These are phyloP conservation scores for Sclerotinia subarctica DNA, from an alignment of 2,329 filamentous ascomycete species.

Conservation along the genomic window DNA sequence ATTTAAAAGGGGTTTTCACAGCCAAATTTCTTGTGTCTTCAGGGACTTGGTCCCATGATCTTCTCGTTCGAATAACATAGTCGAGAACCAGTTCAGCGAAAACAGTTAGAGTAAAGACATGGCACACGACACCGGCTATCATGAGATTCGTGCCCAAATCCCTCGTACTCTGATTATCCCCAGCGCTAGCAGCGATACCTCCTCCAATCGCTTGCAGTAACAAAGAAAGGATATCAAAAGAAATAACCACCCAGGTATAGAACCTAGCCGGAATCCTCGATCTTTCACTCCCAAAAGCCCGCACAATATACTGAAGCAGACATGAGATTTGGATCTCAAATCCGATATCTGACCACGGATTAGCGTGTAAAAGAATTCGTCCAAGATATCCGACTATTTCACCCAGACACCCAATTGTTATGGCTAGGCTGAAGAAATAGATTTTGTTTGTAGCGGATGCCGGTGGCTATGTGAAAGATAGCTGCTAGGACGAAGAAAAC, in stretches of 20 bases:
- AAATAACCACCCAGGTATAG: constrained; percentile 56
- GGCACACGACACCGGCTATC: constrained; percentile 42
- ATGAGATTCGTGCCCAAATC: constrained; percentile 38
- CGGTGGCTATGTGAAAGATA: constrained; percentile 44
- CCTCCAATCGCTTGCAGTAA: constrained; percentile 58
- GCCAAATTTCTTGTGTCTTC: constrained; percentile 20
- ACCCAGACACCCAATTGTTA: constrained; percentile 47
- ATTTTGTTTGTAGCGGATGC: constrained; percentile 49
- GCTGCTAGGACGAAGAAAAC: constrained; percentile 47
- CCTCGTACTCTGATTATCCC: constrained; percentile 12
- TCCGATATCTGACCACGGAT: constrained; percentile 48
- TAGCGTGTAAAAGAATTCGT: constrained; percentile 48
- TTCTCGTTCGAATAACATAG: constrained; percentile 45
- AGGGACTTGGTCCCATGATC: constrained; percentile 24
- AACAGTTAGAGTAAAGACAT: constrained; percentile 40
- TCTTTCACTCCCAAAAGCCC: constrained; percentile 25
- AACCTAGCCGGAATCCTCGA: constrained; percentile 40
- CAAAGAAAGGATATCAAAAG: constrained; percentile 55
- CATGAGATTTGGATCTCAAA: constrained; percentile 50
- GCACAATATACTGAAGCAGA: constrained; percentile 39
- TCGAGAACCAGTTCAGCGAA: constrained; percentile 47
- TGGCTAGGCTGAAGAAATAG: constrained; percentile 49
- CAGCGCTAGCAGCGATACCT: constrained; percentile 43
- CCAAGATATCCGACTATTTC: constrained; percentile 56
- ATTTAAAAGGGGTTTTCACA: constrained; percentile 22